These are phyloP conservation scores for Gyrodon lividus DNA, from an alignment of 768 basidiomycete species.

Conservation along the genomic window DNA sequence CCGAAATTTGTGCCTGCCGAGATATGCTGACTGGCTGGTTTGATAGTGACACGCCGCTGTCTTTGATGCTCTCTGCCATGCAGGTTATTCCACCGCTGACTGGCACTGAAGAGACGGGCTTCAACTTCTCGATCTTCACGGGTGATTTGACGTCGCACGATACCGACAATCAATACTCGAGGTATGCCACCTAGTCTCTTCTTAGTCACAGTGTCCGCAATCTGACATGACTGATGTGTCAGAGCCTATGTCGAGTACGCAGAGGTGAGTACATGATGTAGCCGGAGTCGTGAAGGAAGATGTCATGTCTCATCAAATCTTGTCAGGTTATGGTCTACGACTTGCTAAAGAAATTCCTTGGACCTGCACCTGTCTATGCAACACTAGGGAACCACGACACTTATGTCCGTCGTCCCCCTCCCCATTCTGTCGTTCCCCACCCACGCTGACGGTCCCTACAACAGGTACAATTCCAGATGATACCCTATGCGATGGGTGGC, in stretches of 20 bases:
- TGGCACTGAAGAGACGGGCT: conserved; percentile 55
- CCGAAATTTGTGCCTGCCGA: conserved; percentile 44
- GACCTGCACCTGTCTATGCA: conserved; percentile 64
- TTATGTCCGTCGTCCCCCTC: no score
- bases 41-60: conserved; percentile 56
- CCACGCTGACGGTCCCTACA: no score
- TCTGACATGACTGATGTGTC: no score
- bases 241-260: conserved; percentile 60
- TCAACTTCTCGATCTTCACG: conserved; percentile 67
- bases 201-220: conserved; percentile 10
- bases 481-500: conserved; percentile 39
- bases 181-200: no score
- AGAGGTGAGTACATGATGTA: conserved; percentile 56
- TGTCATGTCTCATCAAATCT: background rate
- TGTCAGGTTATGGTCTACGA: conserved; percentile 56
- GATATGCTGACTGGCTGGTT: conserved; percentile 9
- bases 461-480: conserved; percentile 32
- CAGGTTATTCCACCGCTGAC: conserved; percentile 65
- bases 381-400: conserved; percentile 75
- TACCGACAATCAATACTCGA: conserved; percentile 59
- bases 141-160: conserved; percentile 78
- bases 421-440: no score
- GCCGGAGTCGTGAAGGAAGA: no score
- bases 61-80: conserved; percentile 56
- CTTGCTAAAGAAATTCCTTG: conserved; percentile 56